These are phyloP conservation scores for Perkinsus marinus DNA, from an alignment of 169 alveolate species.

Conservation along the genomic window DNA sequence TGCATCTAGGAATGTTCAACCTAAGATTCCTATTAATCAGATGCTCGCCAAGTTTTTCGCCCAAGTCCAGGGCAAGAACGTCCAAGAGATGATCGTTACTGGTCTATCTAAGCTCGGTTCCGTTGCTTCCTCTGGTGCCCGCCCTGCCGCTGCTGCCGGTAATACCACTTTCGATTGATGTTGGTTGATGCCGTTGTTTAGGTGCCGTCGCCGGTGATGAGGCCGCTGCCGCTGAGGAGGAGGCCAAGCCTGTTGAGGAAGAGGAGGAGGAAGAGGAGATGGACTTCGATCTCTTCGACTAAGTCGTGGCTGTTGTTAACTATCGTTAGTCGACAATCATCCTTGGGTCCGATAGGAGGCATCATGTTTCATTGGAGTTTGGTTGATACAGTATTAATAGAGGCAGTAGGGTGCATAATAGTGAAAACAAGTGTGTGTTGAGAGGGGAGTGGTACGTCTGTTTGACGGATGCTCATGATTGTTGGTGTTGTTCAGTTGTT, in stretches of 20 bases:
- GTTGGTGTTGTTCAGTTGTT: background rate
- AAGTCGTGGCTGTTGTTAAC: background rate
- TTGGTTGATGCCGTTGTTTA: background rate
- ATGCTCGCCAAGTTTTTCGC: background rate
- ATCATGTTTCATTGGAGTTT: background rate
- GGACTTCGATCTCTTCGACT: slow-evolving; percentile 26
- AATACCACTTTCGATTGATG: background rate
- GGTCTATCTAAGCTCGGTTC: slow-evolving; percentile 27
- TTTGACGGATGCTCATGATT: too few relatives aligned
- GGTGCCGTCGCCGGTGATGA: slow-evolving; percentile 4
- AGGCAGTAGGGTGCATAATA: background rate
- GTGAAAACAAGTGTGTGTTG: background rate
- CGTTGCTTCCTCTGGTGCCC: slow-evolving; percentile 21
- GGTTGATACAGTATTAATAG: background rate
- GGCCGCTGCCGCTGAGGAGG: slow-evolving; percentile 13
- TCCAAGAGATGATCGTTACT: slow-evolving; percentile 6
- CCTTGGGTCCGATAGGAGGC: background rate
- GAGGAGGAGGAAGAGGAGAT: slow-evolving; percentile 30
- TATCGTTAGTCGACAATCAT: background rate
- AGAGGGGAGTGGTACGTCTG: too few relatives aligned
- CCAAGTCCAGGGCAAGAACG: background rate
- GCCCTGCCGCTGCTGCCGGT: slow-evolving; percentile 16
- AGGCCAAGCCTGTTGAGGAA: slow-evolving; percentile 15
- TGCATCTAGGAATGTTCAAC: background rate
- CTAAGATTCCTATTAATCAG: background rate